Evolutionary conservation across 768 basidiomycete species (phyloP).

Genomic region (button mushroom (Agaricus bisporus)): DNA sequence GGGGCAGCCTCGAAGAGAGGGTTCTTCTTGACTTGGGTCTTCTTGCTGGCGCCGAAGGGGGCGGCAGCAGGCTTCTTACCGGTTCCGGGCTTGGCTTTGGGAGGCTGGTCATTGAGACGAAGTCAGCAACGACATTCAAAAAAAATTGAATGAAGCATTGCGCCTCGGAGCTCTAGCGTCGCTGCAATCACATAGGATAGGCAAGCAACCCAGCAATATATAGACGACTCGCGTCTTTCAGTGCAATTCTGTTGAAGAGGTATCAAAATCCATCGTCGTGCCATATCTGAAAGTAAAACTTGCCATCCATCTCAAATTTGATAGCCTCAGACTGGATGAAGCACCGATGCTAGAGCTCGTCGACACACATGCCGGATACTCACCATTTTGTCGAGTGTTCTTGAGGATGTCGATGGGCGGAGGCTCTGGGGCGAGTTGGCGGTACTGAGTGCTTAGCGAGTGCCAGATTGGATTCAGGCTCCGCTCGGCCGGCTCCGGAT

Average conservation of each 20-base stretch:
- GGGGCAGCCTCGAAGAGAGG: constrained; percentile 89
- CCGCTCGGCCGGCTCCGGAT: too few species aligned
- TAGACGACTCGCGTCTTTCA: constrained; percentile 26
- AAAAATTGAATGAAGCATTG: constrained; percentile 22
- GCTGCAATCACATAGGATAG: constrained; percentile 17
- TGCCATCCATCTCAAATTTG: constrained; percentile 45
- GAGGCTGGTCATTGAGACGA: constrained; percentile 95
- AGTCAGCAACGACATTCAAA: constrained; percentile 34
- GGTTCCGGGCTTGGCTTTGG: constrained; percentile 63
- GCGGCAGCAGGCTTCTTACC: constrained; percentile 85
- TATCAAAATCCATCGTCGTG: background rate
- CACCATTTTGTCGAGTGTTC: constrained; percentile 45
- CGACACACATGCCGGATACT: constrained; percentile 26
- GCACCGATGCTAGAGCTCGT: constrained; percentile 34
- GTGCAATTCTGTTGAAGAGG: constrained; percentile 17
- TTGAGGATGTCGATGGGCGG: constrained; percentile 28
- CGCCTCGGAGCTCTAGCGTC: constrained; percentile 54
- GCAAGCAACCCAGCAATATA: constrained; percentile 30
- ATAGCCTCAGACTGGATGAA: constrained; percentile 25
- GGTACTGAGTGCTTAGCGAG: too few species aligned
- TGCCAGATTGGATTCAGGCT: too few species aligned
- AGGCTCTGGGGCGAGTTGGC: background rate
- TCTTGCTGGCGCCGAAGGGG: constrained; percentile 75
- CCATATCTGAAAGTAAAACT: constrained; percentile 33
- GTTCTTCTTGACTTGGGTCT: constrained; percentile 79